These are phyloP conservation scores for Ogataea hybrid DNA, from an alignment of 1,139 yeast species.

Conservation along the genomic window DNA sequence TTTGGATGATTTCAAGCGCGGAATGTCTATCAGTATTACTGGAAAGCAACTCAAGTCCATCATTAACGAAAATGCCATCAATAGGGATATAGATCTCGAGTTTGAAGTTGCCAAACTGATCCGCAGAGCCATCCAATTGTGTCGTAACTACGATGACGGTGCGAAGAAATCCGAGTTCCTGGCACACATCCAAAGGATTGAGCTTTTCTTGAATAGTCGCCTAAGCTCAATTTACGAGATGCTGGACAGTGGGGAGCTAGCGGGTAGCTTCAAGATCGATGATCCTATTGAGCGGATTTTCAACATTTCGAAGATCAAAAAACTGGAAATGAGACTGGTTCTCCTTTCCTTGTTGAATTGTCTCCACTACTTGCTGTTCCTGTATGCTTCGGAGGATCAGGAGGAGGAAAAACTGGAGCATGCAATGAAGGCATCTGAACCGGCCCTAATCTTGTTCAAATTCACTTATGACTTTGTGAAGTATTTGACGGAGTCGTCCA, in stretches of 20 bases:
- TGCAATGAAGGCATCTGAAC: conserved; percentile 31
- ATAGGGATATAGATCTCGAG: conserved; percentile 29
- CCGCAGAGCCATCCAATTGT: conserved; percentile 30
- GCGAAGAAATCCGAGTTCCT: conserved; percentile 34
- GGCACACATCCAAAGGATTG: conserved; percentile 31
- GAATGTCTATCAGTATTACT: conserved; percentile 18
- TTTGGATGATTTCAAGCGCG: conserved; percentile 29
- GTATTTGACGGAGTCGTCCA: conserved; percentile 24
- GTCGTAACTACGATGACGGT: conserved; percentile 29
- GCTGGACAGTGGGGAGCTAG: conserved; percentile 22
- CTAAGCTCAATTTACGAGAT: conserved; percentile 34
- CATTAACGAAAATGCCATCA: conserved; percentile 28
- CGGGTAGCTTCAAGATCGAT: conserved; percentile 11
- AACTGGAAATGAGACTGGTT: conserved; percentile 27
- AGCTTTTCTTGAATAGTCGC: conserved; percentile 27
- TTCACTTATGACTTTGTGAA: conserved; percentile 28
- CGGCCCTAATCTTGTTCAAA: conserved; percentile 31
- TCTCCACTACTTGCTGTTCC: conserved; percentile 31
- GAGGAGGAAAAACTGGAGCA: conserved; percentile 15
- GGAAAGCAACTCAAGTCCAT: conserved; percentile 23
- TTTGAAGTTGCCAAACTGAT: conserved; percentile 30
- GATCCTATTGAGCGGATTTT: conserved; percentile 27
- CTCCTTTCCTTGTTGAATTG: conserved; percentile 23
- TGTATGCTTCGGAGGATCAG: conserved; percentile 24
- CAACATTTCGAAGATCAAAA: conserved; percentile 27